Base-by-base conservation (phyloP, 2,329 filamentous ascomycete genomes). In the Madurella mycetomatis region DNA sequence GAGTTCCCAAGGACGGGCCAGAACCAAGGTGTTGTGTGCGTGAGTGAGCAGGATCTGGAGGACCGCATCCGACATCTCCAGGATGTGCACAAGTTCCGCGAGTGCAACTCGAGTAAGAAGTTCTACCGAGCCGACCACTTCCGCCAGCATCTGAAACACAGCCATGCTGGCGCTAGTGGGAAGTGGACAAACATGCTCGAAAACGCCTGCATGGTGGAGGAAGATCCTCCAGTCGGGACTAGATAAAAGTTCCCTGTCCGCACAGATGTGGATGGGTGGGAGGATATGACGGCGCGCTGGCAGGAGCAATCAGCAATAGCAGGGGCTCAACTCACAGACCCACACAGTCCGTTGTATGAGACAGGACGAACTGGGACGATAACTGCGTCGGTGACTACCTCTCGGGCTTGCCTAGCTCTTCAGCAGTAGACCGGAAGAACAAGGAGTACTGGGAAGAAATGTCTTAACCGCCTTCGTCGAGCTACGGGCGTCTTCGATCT, bases 181-280 rank as follows among this genome's bases (percentile, higher is more conserved):
- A 97, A 97, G 72, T 99, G 94, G 94, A 99, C 94, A 12, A 97
- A 97, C 71, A 92, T 96, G 80, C 78, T 99, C 34, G 94, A 99
- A 70, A 95, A 90, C 67, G 90, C 92, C 5, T 99, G 94, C 73
- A 95, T 97, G 90, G 85, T 92, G 70, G 92, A 87, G 51, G 80
- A 95, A 68, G 91, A 96, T 65, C 82, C 84, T 51, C 78, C 83
- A 31, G 79, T 72, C 39, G 70, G 71, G 41, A 66, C 70, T 44
- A 70, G 70, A 64, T 70, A 40, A 30, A 43, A 18, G 44, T 17
- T 13, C n/a, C 25, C 16, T 2, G 9, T 18, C 15, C 17, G 37
- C 18, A 19, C n/a, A 46, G 31, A 19, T 17, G 32, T 34, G 25
- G 45, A 46, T 9, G 34, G 18, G 19, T 8, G 18, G 43, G 34